A percentile compares a stretch with the other conserved stretches of the same genome.
Conservation (phyloP, 1,284 basidiomycete genomes). For the Thelephora terrestris region DNA sequence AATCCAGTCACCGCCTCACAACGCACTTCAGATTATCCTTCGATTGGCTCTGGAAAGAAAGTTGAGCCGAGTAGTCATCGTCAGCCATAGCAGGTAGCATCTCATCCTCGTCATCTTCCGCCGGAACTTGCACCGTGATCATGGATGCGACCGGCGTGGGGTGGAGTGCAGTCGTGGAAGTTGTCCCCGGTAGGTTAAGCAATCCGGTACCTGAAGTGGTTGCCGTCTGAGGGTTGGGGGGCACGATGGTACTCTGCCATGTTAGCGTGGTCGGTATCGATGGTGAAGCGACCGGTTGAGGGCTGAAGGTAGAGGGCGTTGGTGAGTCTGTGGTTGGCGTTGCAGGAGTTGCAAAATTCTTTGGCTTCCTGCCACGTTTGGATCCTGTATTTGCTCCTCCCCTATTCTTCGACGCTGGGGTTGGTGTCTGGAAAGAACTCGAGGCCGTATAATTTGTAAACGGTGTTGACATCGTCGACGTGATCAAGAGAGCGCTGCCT, state of each 20-base stretch:
- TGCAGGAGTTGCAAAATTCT: constrained; percentile 23
- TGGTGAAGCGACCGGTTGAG: constrained; percentile 4
- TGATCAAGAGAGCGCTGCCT: not conserved
- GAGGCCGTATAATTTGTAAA: not conserved
- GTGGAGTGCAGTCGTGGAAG: constrained; percentile 9
- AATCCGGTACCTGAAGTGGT: constrained; percentile 2
- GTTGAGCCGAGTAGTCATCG: constrained; percentile 72
- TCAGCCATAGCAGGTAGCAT: constrained; percentile 73
- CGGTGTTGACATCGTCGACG: not conserved
- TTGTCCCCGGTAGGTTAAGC: constrained; percentile 18
- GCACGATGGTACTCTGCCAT: constrained; percentile 1
- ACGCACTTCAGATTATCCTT: constrained; percentile 74
- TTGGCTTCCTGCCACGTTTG: constrained; percentile 51
- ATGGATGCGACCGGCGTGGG: constrained; percentile 13
- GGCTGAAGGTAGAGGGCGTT: constrained; percentile 8
- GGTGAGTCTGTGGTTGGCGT: constrained; percentile 13
- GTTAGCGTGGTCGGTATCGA: not conserved
- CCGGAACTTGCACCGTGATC: constrained; percentile 10
- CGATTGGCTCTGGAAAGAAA: constrained; percentile 72
- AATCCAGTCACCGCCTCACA: not conserved
- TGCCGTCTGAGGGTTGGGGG: not conserved
- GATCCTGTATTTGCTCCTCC: constrained; percentile 35
- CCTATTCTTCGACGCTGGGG: constrained; percentile 16
- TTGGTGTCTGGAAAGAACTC: not conserved
- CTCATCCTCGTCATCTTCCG: constrained; percentile 54